These are phyloP conservation scores for Aegle marmelos DNA, from an alignment of 345 rosid genomes.

Conservation along the genomic window DNA sequence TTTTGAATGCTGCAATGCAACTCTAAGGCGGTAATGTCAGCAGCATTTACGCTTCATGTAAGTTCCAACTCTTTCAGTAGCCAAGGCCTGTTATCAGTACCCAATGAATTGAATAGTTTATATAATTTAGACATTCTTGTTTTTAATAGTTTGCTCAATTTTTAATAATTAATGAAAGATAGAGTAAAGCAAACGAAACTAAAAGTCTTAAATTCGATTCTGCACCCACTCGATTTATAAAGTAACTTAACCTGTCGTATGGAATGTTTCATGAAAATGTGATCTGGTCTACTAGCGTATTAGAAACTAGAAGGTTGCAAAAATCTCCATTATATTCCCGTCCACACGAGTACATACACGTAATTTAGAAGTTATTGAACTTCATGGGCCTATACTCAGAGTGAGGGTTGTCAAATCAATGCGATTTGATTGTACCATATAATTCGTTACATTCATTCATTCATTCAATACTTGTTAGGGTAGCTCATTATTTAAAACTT, in stretches of 20 bases:
- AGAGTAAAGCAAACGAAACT: neutral
- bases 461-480: no score
- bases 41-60: slow-evolving; percentile 20
- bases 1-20: neutral
- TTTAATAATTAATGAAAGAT: neutral
- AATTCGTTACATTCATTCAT: no score
- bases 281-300: neutral
- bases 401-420: no score
- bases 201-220: neutral
- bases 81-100: slow-evolving; percentile 9
- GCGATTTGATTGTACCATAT: no score
- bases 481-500: no score
- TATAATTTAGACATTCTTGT: slow-evolving; percentile 20
- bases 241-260: neutral
- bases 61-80: slow-evolving; percentile 12
- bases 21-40: slow-evolving; percentile 19
- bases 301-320: neutral
- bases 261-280: slow-evolving; percentile 2
- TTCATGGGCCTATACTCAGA: no score
- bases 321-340: neutral
- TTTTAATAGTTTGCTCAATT: slow-evolving; percentile 1
- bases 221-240: neutral
- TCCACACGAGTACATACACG: neutral
- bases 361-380: no score
- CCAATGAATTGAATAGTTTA: neutral